Evolutionary conservation across 2,329 filamentous ascomycete species (phyloP).

Genomic region (Apiospora kogelbergensis): DNA sequence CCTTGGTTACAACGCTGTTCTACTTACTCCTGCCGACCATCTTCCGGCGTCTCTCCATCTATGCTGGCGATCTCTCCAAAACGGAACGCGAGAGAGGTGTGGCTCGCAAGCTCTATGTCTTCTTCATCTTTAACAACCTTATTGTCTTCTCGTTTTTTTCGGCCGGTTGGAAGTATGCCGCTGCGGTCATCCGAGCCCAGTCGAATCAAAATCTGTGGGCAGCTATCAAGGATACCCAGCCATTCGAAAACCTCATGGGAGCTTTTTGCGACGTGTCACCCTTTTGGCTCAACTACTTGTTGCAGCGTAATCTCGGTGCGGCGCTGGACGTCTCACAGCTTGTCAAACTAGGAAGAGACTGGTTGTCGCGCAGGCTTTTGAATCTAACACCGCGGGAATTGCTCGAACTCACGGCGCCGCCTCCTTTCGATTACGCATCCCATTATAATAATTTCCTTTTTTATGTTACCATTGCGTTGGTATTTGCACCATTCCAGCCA

Average conservation of each 20-base stretch:
- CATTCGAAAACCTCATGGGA: slow-evolving; percentile 73
- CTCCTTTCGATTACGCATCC: slow-evolving; percentile 88
- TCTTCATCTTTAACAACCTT: slow-evolving; percentile 97
- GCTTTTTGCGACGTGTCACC: slow-evolving; percentile 79
- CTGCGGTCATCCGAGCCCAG: slow-evolving; percentile 59
- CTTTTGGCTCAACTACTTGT: slow-evolving; percentile 92
- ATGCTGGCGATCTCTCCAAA: slow-evolving; percentile 86
- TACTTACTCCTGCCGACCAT: slow-evolving; percentile 88
- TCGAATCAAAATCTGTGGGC: slow-evolving; percentile 63
- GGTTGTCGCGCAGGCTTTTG: slow-evolving; percentile 79
- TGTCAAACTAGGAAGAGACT: slow-evolving; percentile 78
- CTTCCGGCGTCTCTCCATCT: slow-evolving; percentile 82
- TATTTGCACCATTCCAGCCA: slow-evolving; percentile 82
- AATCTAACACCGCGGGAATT: slow-evolving; percentile 82
- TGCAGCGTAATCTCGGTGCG: slow-evolving; percentile 90
- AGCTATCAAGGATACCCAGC: slow-evolving; percentile 63
- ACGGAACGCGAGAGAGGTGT: slow-evolving; percentile 91
- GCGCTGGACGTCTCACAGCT: slow-evolving; percentile 89
- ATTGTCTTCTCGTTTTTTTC: slow-evolving; percentile 93
- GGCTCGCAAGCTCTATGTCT: slow-evolving; percentile 83
- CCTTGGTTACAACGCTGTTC: slow-evolving; percentile 81
- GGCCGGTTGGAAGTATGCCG: slow-evolving; percentile 72
- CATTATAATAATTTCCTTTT: slow-evolving; percentile 99
- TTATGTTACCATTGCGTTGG: slow-evolving; percentile 88
- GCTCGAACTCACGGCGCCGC: slow-evolving; percentile 90